Base-by-base conservation (phyloP, 305 asterid species). In the Fraxinus paxiana region DNA sequence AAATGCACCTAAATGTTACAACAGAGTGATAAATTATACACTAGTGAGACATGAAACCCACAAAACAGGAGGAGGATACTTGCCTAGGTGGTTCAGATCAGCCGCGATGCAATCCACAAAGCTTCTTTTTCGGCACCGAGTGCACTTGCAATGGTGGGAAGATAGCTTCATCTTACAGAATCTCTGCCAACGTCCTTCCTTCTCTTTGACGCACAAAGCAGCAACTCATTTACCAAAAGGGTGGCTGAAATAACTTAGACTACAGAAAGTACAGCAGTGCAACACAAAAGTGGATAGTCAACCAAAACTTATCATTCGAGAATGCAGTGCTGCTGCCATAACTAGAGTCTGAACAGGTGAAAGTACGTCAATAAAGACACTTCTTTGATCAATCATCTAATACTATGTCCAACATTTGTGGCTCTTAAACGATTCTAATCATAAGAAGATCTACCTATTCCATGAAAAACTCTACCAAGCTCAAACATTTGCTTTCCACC, bases 11-110 rank as follows among this genome's bases (percentile, higher is more conserved):
- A 46, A 74, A 22, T 77, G 56, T 46, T 46, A 82, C 65, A 75
- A 79, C 77, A 75, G 15, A 79, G 67, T 38, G 37, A 65, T 17
- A 82, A 80, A 79, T 33, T 75, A 51, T 38, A 22, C 38, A 73
- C 67, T 78, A 37, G 75, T 70, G 80, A 56, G 59, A 75, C 82
- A 31, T 35, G 67, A 26, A 79, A 79, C 82, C 79, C 71, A 80
- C 81, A 86, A 76, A 56, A 77, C 69, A 82, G 74, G 80, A 82
- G 82, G 79, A 78, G 79, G 75, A 81, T 80, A 88, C 90, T 86
- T 88, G 90, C 90, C 90, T 86, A 88, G 70, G 82, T 75, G 72
- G 76, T 80, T 51, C 75, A 75, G 82, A 72, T 61, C 81, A 81
- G 87, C 77, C 34, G 80, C 54, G 24, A 46, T 70, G 74, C 41